phyloP scores from a whole-genome alignment of 805 yeast species.

The Sugiyamaella valdiviana region DNA sequence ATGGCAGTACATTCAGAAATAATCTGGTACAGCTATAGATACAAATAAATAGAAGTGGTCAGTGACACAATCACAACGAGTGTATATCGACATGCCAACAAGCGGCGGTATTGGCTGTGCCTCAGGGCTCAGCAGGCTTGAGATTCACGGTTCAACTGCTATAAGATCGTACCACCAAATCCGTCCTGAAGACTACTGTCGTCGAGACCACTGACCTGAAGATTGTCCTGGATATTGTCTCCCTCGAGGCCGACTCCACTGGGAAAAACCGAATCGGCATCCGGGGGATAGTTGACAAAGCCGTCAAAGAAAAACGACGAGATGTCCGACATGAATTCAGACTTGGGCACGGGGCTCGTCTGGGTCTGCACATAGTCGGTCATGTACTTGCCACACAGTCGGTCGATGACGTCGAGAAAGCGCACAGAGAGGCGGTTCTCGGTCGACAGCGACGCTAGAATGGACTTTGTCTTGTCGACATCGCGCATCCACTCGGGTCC shows the following conservation, averaged over 20 bases:
- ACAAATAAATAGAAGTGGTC: not conserved
- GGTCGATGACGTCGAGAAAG: slow-evolving; percentile 42
- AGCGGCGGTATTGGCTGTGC: too few species aligned
- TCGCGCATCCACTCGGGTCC: slow-evolving; percentile 41
- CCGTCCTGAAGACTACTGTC: too few species aligned
- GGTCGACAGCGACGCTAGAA: slow-evolving; percentile 35
- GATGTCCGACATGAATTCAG: slow-evolving; percentile 36
- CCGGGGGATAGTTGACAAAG: slow-evolving; percentile 10
- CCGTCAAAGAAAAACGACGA: slow-evolving; percentile 44
- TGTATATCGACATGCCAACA: too few species aligned
- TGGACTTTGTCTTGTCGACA: slow-evolving; percentile 38
- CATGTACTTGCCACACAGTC: slow-evolving; percentile 28
- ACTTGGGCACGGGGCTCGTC: slow-evolving; percentile 21
- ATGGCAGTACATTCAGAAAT: too few species aligned
- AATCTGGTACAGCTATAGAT: too few species aligned
- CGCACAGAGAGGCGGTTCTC: slow-evolving; percentile 43
- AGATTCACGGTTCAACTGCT: not conserved
- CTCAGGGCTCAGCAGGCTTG: too few species aligned
- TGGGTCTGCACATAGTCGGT: slow-evolving; percentile 9
- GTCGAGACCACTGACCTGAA: not conserved
- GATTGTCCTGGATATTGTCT: too few species aligned
- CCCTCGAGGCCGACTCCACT: too few species aligned
- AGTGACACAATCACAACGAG: not conserved
- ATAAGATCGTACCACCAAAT: too few species aligned
- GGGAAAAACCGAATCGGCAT: not conserved